Conservation (phyloP, 2,329 filamentous ascomycete species). For the Trichoderma sp. region DNA sequence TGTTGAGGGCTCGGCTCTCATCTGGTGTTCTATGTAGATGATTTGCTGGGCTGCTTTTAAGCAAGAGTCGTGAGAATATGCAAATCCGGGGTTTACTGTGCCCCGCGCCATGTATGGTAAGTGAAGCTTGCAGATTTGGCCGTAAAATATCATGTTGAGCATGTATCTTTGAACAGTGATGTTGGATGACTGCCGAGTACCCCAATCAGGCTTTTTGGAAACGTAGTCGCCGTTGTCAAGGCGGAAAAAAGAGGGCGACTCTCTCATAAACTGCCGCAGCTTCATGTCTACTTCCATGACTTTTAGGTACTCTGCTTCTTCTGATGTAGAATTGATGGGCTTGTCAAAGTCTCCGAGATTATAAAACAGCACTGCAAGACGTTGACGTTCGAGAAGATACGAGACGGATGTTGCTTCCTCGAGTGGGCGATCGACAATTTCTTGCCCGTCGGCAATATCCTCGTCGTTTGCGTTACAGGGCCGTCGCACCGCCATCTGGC, state of each 20-base stretch:
- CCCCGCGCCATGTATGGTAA: conserved; percentile 43
- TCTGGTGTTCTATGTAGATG: conserved; percentile 37
- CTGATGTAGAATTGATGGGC: conserved; percentile 36
- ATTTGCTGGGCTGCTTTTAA: conserved; percentile 41
- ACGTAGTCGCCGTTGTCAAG: conserved; percentile 31
- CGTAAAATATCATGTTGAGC: conserved; percentile 42
- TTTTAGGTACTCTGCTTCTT: conserved; percentile 40
- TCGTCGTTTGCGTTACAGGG: conserved; percentile 47
- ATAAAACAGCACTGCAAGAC: conserved; percentile 45
- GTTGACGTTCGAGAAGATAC: conserved; percentile 45
- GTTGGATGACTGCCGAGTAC: conserved; percentile 33
- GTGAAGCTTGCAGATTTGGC: conserved; percentile 44
- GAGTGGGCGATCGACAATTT: conserved; percentile 38
- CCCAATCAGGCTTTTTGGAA: conserved; percentile 32
- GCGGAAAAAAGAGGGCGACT: conserved; percentile 39
- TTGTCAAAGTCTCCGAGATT: conserved; percentile 39
- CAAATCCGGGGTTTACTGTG: conserved; percentile 40
- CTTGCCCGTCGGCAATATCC: conserved; percentile 41
- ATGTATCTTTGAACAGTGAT: conserved; percentile 41
- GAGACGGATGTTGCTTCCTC: conserved; percentile 42
- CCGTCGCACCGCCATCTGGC: conserved; percentile 45
- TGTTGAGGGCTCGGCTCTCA: conserved; percentile 36
- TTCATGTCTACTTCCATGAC: conserved; percentile 42
- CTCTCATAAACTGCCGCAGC: conserved; percentile 37
- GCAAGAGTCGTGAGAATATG: conserved; percentile 40